Conservation (phyloP, 306 rosid species). For the Carpinus fangiana region DNA sequence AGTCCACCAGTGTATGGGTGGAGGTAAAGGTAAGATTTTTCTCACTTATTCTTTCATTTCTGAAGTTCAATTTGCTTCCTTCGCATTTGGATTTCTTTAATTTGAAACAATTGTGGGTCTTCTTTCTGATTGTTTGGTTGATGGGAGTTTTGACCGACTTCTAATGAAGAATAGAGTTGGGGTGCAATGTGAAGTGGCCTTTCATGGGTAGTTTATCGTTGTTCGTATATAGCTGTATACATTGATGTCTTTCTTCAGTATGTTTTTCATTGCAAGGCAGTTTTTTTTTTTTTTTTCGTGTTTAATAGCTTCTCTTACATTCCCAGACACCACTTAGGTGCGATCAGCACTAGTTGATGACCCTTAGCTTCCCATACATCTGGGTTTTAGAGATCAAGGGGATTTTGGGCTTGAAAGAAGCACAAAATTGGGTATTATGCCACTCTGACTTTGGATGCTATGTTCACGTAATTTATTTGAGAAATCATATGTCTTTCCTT, state of each 20-base stretch:
- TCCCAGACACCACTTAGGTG: background rate
- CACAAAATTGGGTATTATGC: background rate
- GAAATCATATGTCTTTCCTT: background rate
- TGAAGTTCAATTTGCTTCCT: background rate
- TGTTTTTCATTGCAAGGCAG: background rate
- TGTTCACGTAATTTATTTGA: background rate
- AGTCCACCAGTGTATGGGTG: constrained; percentile 34
- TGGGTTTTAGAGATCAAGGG: background rate
- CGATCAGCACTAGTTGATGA: background rate
- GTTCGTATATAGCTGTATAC: background rate
- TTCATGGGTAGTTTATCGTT: background rate
- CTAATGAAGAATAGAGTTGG: background rate
- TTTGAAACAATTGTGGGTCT: background rate
- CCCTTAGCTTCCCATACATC: background rate
- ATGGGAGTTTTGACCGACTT: background rate
- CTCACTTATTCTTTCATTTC: background rate
- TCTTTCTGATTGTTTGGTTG: background rate
- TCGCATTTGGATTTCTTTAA: constrained; percentile 10
- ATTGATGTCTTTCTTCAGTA: background rate
- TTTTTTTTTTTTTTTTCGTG: background rate
- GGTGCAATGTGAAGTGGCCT: background rate
- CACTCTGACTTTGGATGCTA: background rate
- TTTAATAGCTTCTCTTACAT: background rate
- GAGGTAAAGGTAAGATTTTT: constrained; percentile 31
- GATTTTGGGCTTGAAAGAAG: background rate